Base-by-base conservation (phyloP, 2,329 filamentous ascomycete species). In the Pyrenophora tritici-repentis region DNA sequence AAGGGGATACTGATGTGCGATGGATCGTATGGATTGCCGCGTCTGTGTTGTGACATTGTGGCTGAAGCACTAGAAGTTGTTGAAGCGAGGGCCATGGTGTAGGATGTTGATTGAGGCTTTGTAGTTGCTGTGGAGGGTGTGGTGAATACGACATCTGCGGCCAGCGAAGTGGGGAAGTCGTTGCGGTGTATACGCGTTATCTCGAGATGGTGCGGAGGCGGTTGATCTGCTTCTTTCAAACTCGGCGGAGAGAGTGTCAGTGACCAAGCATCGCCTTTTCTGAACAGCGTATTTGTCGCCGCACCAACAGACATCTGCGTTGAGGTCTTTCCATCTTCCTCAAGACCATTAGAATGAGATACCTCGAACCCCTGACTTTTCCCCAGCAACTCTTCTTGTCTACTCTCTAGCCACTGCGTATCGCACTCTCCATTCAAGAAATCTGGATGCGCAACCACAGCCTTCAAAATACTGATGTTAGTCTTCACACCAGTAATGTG, bases 251-350 rank as follows among this genome's bases (percentile, higher is more conserved):
- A 67, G 1, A 85, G 72, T 1, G 73, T 73, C 24, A 85, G 71
- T 0, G 79, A 77, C 83, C 83, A 86, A 1, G 82, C 80, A 56
- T 86, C 82, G 22, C 82, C 82, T 67, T 81, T 83, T 31, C 82
- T 76, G 67, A 86, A 82, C 2, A 84, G 64, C 0, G 78, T 68
- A 46, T 70, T 78, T 2, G 75, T 60, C 6, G 52, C 37, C 9
- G 57, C 50, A 1, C 61, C 39, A 35, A 53, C 20, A 13, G 17
- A 17, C 13, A 29, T 2, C 4, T 29, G 26, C 0, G 29, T 8
- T 1, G 58, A 50, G 9, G 59, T 24, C 7, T 29, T 14, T 14
- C 44, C 9, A 1, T 47, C 32, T 7, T 18, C 8, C 2, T 3
- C 20, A 0, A 60, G 42, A 12, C 14, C 7, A 13, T 48, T 51